Conservation (phyloP, 805 yeast species). For the Candida cerambycidarum region DNA sequence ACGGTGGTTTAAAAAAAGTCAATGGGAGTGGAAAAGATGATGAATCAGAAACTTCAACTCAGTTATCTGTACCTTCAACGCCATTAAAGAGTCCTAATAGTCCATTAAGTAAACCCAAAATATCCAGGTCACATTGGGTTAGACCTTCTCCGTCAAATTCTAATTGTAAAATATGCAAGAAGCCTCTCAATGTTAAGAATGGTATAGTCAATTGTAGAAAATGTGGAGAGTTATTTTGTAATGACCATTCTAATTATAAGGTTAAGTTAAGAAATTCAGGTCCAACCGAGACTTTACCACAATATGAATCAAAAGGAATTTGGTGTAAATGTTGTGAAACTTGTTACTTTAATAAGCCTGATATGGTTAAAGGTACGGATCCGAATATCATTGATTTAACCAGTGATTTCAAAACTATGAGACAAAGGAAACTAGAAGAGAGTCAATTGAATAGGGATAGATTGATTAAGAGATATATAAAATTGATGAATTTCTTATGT, state of each 20-base stretch:
- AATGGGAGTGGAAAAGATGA: background rate
- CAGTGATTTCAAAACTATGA: constrained; percentile 31
- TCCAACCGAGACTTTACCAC: constrained; percentile 43
- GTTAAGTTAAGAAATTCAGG: constrained; percentile 45
- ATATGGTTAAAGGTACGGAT: constrained; percentile 47
- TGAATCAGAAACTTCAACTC: background rate
- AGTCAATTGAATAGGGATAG: constrained; percentile 50
- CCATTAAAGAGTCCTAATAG: constrained; percentile 4
- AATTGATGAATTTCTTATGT: constrained; percentile 34
- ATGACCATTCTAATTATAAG: constrained; percentile 56
- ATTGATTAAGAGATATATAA: constrained; percentile 59
- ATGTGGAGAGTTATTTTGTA: constrained; percentile 75
- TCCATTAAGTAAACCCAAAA: constrained; percentile 16
- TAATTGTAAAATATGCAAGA: constrained; percentile 22
- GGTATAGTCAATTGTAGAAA: constrained; percentile 70
- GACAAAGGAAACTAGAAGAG: constrained; percentile 49
- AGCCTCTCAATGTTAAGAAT: constrained; percentile 46
- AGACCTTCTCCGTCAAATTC: constrained; percentile 47
- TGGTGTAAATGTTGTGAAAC: constrained; percentile 69
- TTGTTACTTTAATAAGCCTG: constrained; percentile 60
- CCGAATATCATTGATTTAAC: constrained; percentile 45
- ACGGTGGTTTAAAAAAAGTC: constrained; percentile 10
- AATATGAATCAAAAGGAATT: constrained; percentile 44
- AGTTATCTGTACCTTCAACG: background rate
- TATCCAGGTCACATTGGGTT: constrained; percentile 59